Evolutionary conservation across 1,284 basidiomycete species (phyloP).

Genomic region (Ceratobasidium papillatum): DNA sequence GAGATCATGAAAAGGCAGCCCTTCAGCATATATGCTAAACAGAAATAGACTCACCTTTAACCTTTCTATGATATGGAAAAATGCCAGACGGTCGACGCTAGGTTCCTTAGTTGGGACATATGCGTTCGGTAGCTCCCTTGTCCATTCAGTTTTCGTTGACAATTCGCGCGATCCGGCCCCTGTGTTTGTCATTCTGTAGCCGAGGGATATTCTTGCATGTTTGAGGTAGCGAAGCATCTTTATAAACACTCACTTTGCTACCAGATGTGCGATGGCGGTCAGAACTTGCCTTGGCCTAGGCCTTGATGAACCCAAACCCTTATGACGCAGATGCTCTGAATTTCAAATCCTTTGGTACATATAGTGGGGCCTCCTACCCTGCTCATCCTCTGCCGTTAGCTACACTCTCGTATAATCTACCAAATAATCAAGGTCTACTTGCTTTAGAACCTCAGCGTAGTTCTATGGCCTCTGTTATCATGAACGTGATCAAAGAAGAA

Average conservation of each 20-base stretch:
- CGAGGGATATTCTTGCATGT: not conserved
- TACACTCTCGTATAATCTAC: not conserved
- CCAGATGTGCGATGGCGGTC: not conserved
- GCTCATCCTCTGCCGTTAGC: too few relatives aligned
- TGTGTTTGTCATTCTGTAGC: not conserved
- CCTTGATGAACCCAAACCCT: conserved; percentile 2
- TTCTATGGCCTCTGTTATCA: conserved; percentile 21
- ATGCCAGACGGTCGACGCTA: conserved; percentile 75
- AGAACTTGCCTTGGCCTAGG: not conserved
- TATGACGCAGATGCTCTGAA: not conserved
- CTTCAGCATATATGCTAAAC: not conserved
- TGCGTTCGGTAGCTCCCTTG: not conserved
- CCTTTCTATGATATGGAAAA: conserved; percentile 87
- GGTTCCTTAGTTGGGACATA: conserved; percentile 36
- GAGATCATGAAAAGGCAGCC: not conserved
- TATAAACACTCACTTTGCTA: not conserved
- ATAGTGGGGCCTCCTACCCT: not conserved
- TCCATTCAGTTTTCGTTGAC: not conserved
- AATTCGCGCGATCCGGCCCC: not conserved
- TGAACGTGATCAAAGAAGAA: conserved; percentile 35
- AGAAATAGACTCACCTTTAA: conserved; percentile 70
- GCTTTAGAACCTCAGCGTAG: not conserved
- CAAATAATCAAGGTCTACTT: not conserved
- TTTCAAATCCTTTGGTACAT: not conserved
- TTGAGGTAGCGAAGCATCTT: not conserved